Evolutionary conservation across 2,329 filamentous ascomycete genomes (phyloP).

Genomic region (Dothideomycetes sp.): DNA sequence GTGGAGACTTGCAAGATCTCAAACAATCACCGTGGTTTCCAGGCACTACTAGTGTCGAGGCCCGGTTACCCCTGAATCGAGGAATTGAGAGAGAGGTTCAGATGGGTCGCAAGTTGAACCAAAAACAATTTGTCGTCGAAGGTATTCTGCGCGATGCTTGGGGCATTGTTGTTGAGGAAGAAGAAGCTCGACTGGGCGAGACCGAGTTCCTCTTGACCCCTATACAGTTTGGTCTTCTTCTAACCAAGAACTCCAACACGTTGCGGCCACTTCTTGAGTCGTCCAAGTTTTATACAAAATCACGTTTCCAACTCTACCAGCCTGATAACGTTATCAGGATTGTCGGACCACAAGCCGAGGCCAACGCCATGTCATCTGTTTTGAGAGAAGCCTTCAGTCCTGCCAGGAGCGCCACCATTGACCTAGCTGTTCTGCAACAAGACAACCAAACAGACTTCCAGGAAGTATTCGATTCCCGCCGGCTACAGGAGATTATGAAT

Average conservation of each 20-base stretch:
- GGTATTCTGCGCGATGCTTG: slow-evolving; percentile 11
- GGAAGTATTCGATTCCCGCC: not conserved
- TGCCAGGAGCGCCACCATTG: not conserved
- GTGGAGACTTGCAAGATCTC: not conserved
- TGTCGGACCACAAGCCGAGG: slow-evolving; percentile 13
- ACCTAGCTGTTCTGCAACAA: not conserved
- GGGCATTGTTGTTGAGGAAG: slow-evolving; percentile 11
- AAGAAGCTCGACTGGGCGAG: slow-evolving; percentile 8
- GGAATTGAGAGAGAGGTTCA: not conserved
- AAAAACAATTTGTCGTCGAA: not conserved
- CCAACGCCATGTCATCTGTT: slow-evolving; percentile 10
- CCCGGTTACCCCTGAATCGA: not conserved
- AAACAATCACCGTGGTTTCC: slow-evolving; percentile 1
- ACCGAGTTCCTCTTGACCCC: slow-evolving; percentile 13
- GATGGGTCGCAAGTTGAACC: slow-evolving; percentile 4
- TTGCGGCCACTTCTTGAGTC: slow-evolving; percentile 8
- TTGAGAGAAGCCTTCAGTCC: slow-evolving; percentile 8
- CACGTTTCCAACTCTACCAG: slow-evolving; percentile 9
- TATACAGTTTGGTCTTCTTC: slow-evolving; percentile 12
- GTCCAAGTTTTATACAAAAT: slow-evolving; percentile 11
- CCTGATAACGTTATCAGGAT: slow-evolving; percentile 11
- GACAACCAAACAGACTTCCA: not conserved
- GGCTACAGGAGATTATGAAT: slow-evolving; percentile 1
- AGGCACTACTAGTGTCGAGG: not conserved
- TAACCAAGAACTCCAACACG: slow-evolving; percentile 7